Conservation (phyloP, 192 early-diverging fungal species). For the Endogone sp. region DNA sequence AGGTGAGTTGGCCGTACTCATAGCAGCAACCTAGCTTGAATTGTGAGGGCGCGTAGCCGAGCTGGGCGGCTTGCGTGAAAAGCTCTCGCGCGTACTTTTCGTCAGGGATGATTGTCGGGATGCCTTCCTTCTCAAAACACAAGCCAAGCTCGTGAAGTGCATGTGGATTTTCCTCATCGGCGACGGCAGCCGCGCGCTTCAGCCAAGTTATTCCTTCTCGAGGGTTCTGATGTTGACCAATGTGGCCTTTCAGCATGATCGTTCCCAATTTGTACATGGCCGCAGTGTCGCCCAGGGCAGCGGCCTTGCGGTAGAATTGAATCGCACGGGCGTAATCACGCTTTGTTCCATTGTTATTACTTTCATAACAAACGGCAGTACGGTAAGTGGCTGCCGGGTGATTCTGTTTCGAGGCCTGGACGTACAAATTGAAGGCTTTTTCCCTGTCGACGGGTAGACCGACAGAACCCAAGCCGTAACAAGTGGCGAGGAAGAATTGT, state of each 20-base stretch:
- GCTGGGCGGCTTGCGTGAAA: constrained; percentile 87
- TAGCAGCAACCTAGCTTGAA: constrained; percentile 88
- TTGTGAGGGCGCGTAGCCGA: constrained; percentile 92
- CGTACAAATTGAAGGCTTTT: constrained; percentile 87
- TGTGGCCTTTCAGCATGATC: constrained; percentile 81
- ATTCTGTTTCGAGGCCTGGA: constrained; percentile 88
- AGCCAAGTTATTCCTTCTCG: constrained; percentile 94
- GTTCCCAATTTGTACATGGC: constrained; percentile 98
- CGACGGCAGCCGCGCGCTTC: constrained; percentile 86
- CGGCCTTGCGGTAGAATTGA: constrained; percentile 93
- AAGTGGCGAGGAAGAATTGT: constrained; percentile 88
- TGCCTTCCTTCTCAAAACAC: constrained; percentile 73
- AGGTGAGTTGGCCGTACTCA: constrained; percentile 90
- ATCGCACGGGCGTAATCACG: constrained; percentile 74
- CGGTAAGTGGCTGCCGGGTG: constrained; percentile 93
- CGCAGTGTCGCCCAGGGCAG: constrained; percentile 82
- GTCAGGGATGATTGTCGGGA: constrained; percentile 72
- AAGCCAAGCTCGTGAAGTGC: constrained; percentile 90
- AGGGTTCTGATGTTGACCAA: constrained; percentile 73
- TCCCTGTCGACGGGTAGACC: constrained; percentile 79
- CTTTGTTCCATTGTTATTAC: constrained; percentile 85
- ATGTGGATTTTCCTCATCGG: constrained; percentile 89
- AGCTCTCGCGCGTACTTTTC: constrained; percentile 86
- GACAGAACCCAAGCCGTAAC: constrained; percentile 81
- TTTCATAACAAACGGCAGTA: constrained; percentile 93